phyloP scores from a whole-genome alignment of 1,284 basidiomycete species.

The Agaricales sp. region DNA sequence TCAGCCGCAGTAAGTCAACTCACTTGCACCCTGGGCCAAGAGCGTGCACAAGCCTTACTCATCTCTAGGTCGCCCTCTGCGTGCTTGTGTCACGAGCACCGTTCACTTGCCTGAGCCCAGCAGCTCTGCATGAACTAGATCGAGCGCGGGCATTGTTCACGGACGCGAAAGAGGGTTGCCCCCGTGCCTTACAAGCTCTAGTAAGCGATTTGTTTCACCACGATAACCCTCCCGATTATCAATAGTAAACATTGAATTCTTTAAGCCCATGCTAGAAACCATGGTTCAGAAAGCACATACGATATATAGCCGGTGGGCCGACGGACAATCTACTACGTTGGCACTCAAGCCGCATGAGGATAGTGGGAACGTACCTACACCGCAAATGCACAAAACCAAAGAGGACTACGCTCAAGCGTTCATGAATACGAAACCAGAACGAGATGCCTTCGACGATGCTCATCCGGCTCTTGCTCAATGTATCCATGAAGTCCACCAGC shows the following conservation, averaged over 20 bases:
- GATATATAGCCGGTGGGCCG: slow-evolving; percentile 33
- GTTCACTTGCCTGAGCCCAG: slow-evolving; percentile 33
- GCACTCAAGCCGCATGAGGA: slow-evolving; percentile 28
- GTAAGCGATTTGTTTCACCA: slow-evolving; percentile 19
- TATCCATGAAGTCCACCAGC: slow-evolving; percentile 31
- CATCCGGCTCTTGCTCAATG: slow-evolving; percentile 32
- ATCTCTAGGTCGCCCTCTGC: slow-evolving; percentile 30
- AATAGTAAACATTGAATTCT: not conserved
- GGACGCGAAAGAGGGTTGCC: slow-evolving; percentile 29
- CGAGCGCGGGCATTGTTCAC: slow-evolving; percentile 31
- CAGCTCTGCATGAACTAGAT: slow-evolving; percentile 34
- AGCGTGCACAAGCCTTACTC: slow-evolving; percentile 6
- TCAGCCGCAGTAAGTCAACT: slow-evolving; percentile 45
- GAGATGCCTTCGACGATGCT: slow-evolving; percentile 26
- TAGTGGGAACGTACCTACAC: slow-evolving; percentile 18
- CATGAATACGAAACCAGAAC: slow-evolving; percentile 9
- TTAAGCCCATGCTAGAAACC: slow-evolving; percentile 31
- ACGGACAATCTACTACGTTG: slow-evolving; percentile 29
- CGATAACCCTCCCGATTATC: slow-evolving; percentile 2
- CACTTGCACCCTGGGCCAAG: slow-evolving; percentile 4
- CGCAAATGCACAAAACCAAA: slow-evolving; percentile 9
- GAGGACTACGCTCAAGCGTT: slow-evolving; percentile 10
- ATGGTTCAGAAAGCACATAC: slow-evolving; percentile 36
- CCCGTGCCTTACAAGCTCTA: slow-evolving; percentile 30
- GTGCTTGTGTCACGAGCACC: slow-evolving; percentile 33